These are phyloP conservation scores for Yamadazyma spencermartinsiae DNA, from an alignment of 1,139 yeast species.

Conservation along the genomic window DNA sequence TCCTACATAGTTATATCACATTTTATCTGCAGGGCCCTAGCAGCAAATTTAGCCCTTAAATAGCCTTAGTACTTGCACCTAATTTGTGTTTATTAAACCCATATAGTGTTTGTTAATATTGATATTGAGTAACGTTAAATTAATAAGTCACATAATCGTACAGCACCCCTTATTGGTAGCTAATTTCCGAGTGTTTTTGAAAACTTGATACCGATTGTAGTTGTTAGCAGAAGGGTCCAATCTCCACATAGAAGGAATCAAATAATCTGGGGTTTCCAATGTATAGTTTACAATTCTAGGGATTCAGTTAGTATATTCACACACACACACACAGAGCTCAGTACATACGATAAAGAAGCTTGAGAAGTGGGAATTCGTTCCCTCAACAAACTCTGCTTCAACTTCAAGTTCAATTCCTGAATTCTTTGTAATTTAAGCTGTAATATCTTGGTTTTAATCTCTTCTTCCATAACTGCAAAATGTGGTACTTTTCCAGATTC, in stretches of 20 bases:
- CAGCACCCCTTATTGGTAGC: conserved; percentile 40
- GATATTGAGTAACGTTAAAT: too few species aligned
- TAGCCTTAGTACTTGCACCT: too few species aligned
- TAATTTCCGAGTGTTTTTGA: conserved; percentile 14
- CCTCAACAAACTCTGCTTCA: conserved; percentile 53
- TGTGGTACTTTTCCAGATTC: conserved; percentile 10
- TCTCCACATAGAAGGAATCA: conserved; percentile 53
- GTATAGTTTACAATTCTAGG: conserved; percentile 43
- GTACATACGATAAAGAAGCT: conserved; percentile 50
- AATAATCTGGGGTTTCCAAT: conserved; percentile 51
- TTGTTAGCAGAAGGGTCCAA: conserved; percentile 47
- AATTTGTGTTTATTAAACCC: too few species aligned
- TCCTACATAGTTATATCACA: too few species aligned
- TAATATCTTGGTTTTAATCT: conserved; percentile 31
- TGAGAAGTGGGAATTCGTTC: conserved; percentile 70
- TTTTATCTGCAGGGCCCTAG: too few species aligned
- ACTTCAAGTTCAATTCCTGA: conserved; percentile 56
- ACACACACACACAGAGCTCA: neutral
- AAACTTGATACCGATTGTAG: conserved; percentile 32
- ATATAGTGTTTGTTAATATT: too few species aligned
- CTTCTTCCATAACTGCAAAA: conserved; percentile 17
- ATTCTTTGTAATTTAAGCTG: conserved; percentile 63
- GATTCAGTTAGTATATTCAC: conserved; percentile 11
- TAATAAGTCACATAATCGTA: conserved; percentile 23
- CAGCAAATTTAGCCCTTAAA: too few species aligned